Evolutionary conservation across 208 protist species (phyloP).

Genomic region (Trypanosoma conorhini): DNA sequence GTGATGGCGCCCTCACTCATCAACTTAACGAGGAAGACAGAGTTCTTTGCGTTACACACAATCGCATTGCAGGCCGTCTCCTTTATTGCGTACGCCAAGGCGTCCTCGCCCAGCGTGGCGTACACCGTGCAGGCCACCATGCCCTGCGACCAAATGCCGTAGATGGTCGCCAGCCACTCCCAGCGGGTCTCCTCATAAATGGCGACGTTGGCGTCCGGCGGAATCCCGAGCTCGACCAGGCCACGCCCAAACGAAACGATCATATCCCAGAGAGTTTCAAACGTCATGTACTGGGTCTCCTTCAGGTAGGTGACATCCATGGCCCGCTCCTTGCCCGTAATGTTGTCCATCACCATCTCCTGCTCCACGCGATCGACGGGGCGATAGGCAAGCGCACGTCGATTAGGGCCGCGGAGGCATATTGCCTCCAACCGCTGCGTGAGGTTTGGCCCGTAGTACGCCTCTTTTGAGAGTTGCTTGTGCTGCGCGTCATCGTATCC

Average conservation of each 20-base stretch:
- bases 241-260: too few species aligned
- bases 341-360: conserved; percentile 48
- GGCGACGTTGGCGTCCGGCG: conserved; percentile 26
- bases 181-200: conserved; percentile 85
- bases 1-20: conserved; percentile 38
- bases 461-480: conserved; percentile 31
- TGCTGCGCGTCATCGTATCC: conserved; percentile 56
- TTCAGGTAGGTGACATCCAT: too few species aligned
- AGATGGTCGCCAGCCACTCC: conserved; percentile 72
- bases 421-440: conserved; percentile 44
- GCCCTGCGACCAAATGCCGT: conserved; percentile 67
- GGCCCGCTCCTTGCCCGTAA: too few species aligned
- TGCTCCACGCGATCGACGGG: conserved; percentile 42
- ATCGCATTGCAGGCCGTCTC: conserved; percentile 71
- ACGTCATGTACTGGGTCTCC: too few species aligned
- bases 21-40: conserved; percentile 21
- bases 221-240: too few species aligned
- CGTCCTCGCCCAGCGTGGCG: conserved; percentile 80
- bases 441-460: conserved; percentile 44
- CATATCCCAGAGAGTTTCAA: too few species aligned
- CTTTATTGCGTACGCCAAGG: conserved; percentile 60
- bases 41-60: conserved; percentile 60
- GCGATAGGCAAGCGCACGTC: conserved; percentile 57
- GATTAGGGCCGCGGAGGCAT: conserved; percentile 26
- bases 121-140: conserved; percentile 77